Evolutionary conservation across 148 eudicot species (phyloP), one percentile per base, ranked within the genome.

Genomic region (Agrostemma githago): DNA sequence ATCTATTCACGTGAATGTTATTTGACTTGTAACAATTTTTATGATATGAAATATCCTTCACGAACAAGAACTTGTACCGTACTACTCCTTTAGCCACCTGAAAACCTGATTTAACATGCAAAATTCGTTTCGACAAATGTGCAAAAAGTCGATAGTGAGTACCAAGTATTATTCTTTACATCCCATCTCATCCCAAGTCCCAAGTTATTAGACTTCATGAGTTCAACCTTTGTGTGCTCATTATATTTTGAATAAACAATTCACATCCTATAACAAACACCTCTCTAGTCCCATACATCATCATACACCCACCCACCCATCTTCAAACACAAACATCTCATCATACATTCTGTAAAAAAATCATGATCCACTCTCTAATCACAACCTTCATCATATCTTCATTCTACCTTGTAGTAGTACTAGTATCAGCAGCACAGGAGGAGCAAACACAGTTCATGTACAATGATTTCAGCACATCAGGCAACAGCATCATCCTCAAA

Each of bases 381-480:
- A 62, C 26, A 44, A 73, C 1, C 34, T 26, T 19, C 7, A 16
- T 54, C 48, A 6, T 71, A 44, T 14, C 5, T 17, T 0, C 34
- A 34, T 26, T 77, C 57, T 51, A 9, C 12, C 54, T 72, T 34
- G 53, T 72, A 5, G 21, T 63, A 6, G 16, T 6, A 5, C 14
- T 53, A 26, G 34, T 1, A 26, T 7, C 59, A 6, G 19, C 3
- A 3, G 54, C 74, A 6, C 17, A 10, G 2, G 68, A 64, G n/a
- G 75, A 71, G 10, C 46, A 6, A 16, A 56, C 51, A 0, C n/a
- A 77, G 16, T 77, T 77, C 71, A 39, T 63, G 10, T 77, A 71
- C 39, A 38, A 71, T 12, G 70, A 77, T 66, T 77, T 77, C 69
- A 71, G 80, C 7, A 54, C 44, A 53, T 20, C 75, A 34, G 70